Conservation (phyloP, 2,329 filamentous ascomycete genomes). For the Fonsecaea monophora region DNA sequence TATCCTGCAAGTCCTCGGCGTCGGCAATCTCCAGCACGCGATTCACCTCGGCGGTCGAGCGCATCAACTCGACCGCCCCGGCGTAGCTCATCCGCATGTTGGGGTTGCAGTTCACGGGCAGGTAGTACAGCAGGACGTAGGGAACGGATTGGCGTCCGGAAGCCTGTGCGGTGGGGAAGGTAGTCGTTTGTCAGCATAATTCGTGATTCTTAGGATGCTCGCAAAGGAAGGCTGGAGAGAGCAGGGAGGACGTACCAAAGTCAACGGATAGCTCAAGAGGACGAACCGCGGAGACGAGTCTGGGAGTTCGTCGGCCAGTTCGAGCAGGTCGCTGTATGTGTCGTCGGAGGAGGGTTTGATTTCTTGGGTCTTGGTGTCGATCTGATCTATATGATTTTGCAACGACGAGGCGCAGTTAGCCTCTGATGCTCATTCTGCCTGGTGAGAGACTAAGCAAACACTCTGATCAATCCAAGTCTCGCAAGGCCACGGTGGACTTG, state of each 20-base stretch:
- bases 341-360: slow-evolving; percentile 82
- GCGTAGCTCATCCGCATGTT: slow-evolving; percentile 93
- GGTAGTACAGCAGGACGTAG: slow-evolving; percentile 93
- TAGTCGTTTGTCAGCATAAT: neutral
- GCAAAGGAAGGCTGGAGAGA: neutral
- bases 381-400: slow-evolving; percentile 59
- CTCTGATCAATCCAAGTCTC: neutral
- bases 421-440: neutral
- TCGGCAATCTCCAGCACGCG: slow-evolving; percentile 84
- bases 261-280: slow-evolving; percentile 88
- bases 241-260: slow-evolving; percentile 66
- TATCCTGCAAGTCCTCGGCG: slow-evolving; percentile 79
- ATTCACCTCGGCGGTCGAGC: slow-evolving; percentile 89
- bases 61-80: slow-evolving; percentile 93
- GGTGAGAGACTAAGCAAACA: neutral
- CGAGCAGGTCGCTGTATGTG: slow-evolving; percentile 80
- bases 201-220: neutral
- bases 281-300: slow-evolving; percentile 91
- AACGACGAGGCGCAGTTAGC: neutral
- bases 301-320: slow-evolving; percentile 85
- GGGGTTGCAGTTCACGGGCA: slow-evolving; percentile 87
- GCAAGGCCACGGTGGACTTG: neutral
- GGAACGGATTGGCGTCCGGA: slow-evolving; percentile 86
- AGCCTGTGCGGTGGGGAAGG: slow-evolving; percentile 57
- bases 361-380: slow-evolving; percentile 88